Base-by-base conservation (phyloP, 2,329 filamentous ascomycete genomes). In the Botrytis fabae region DNA sequence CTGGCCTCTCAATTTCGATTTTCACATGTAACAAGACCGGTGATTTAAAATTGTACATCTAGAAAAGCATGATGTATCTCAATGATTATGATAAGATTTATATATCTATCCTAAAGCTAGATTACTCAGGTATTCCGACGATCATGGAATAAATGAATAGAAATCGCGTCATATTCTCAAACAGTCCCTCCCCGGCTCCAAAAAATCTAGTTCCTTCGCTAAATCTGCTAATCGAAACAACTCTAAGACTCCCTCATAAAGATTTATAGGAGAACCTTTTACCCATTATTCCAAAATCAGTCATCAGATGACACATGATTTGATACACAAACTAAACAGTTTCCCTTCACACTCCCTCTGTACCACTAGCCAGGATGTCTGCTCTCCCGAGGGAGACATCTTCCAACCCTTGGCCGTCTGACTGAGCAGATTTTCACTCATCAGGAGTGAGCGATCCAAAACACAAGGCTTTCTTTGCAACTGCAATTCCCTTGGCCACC, bases 341-440 rank as follows among this genome's bases (percentile, higher is more conserved):
- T 5, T 46, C 0, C 1, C 2, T 20, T 1, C 18, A 28, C 2
- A 4, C 1, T 14, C 0, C 0, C 9, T 8, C 10, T 28, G 1
- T 22, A 6, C 25, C 16, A 22, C 8, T 14, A 32, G n/a, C 28
- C 12, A 16, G 8, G 3, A 46, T 32, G 5, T 9, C 18, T 46
- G 1, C 9, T 22, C 10, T 4, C 14, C 10, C 40, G 0, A 20
- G 25, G 28, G 5, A 9, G 0, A 16, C 28, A 12, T 3, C 40
- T 25, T 9, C 14, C 16, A 9, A 48, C 2, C 4, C 4, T 25
- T 32, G 6, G 22, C 1, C 2, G 1, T 48, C 5, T 35, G 7
- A 22, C 8, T 25, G 2, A 0, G 8, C 25, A n/a, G 44, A 48
- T 4, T 1, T 0, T 35, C 32, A 25, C 20, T 46, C 6, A 4